Conservation (phyloP, 2,329 filamentous ascomycete genomes). For the Lecanicillium sp. region DNA sequence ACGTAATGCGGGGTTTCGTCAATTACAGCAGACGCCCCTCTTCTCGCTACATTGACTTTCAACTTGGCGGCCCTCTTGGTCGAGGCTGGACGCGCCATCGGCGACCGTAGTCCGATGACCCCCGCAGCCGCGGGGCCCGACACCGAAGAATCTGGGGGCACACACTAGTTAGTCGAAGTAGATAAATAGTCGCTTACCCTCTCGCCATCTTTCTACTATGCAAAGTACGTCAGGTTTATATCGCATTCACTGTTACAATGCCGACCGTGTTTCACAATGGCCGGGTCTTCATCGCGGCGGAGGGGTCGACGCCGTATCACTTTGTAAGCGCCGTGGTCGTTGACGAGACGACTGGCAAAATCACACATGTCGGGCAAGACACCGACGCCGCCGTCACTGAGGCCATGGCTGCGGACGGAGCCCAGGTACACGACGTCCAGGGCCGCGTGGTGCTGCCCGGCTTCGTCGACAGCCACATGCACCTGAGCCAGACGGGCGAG, state of each 20-base stretch:
- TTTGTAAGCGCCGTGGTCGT: conserved; percentile 7
- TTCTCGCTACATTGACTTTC: neutral
- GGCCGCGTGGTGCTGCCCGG: conserved; percentile 37
- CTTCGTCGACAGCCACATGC: conserved; percentile 48
- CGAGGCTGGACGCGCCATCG: neutral
- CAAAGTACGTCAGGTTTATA: neutral
- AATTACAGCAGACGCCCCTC: too few relatives aligned
- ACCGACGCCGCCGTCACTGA: conserved; percentile 2
- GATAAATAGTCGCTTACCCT: too few relatives aligned
- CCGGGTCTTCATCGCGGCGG: conserved; percentile 6
- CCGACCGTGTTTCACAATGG: conserved; percentile 11
- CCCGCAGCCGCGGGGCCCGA: neutral
- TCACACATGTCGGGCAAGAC: conserved; percentile 9
- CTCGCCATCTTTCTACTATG: too few relatives aligned
- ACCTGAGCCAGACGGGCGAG: conserved; percentile 43
- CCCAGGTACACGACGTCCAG: conserved; percentile 15
- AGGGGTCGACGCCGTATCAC: neutral
- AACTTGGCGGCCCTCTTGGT: neutral
- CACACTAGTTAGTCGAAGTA: neutral
- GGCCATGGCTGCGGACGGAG: neutral
- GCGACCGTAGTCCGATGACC: neutral
- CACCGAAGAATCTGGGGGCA: too few relatives aligned
- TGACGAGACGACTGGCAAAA: neutral
- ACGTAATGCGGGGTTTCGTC: too few relatives aligned
- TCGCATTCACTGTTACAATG: neutral